These are phyloP conservation scores for Tetradesmus obliquus DNA, from an alignment of 139 green algal genomes.

Conservation along the genomic window DNA sequence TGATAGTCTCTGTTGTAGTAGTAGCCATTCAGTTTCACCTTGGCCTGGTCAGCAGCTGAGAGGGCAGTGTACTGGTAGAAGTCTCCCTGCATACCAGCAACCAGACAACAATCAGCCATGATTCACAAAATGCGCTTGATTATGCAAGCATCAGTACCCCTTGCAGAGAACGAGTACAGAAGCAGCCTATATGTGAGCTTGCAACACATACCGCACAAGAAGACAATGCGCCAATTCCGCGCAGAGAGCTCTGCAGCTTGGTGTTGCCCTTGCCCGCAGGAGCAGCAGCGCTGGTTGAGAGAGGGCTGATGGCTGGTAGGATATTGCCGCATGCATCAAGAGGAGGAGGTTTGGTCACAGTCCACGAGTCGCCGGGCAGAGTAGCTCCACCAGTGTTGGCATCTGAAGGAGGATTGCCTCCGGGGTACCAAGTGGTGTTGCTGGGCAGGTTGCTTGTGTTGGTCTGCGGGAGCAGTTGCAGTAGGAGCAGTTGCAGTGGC, in stretches of 20 bases:
- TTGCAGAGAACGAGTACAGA: not conserved
- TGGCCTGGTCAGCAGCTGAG: not conserved
- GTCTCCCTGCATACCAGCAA: not conserved
- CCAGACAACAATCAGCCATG: not conserved
- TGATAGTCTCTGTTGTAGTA: not conserved
- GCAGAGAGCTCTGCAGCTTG: slow-evolving; percentile 18
- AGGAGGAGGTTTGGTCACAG: not conserved
- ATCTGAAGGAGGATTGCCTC: not conserved
- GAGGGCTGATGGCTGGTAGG: slow-evolving; percentile 6
- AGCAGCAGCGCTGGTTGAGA: not conserved
- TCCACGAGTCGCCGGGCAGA: not conserved
- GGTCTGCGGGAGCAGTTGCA: not conserved
- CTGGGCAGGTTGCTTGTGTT: not conserved
- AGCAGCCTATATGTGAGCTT: not conserved
- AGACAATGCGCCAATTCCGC: slow-evolving; percentile 15
- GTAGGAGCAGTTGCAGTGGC: not conserved
- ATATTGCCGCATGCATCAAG: not conserved
- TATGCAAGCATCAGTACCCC: not conserved
- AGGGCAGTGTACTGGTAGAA: slow-evolving; percentile 32
- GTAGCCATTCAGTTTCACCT: slow-evolving; percentile 7
- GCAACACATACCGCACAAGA: slow-evolving; percentile 23
- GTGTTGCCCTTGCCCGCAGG: not conserved
- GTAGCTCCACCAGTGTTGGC: not conserved
- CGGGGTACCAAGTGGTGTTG: not conserved
- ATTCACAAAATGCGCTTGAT: not conserved